Evolutionary conservation across 225 moss, liverwort and hornwort genomes (phyloP).

Genomic region (Asterella californica): DNA sequence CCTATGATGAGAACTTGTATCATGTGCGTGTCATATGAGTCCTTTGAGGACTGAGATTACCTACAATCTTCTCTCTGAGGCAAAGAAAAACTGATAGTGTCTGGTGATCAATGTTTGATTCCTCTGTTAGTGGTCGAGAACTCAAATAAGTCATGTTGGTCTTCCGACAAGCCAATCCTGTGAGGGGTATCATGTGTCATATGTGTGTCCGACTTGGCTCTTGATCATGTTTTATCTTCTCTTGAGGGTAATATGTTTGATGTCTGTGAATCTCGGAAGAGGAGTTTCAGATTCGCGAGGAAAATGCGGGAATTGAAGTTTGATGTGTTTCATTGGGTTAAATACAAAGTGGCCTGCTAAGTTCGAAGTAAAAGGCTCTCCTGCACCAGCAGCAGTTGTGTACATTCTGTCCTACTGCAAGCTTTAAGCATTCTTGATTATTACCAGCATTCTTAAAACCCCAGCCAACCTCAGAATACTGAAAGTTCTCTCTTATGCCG

Average conservation of each 20-base stretch:
- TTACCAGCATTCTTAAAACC: too few species aligned
- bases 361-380: too few species aligned
- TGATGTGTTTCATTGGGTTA: too few species aligned
- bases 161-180: neutral
- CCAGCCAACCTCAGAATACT: too few species aligned
- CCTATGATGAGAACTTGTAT: constrained; percentile 43
- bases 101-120: neutral
- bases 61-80: constrained; percentile 13
- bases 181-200: constrained; percentile 43
- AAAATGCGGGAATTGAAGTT: too few species aligned
- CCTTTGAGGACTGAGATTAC: constrained; percentile 1
- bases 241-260: neutral
- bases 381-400: too few species aligned
- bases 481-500: too few species aligned
- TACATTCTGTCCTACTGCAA: too few species aligned
- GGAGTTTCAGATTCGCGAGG: too few species aligned
- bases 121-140: neutral
- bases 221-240: neutral
- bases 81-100: neutral
- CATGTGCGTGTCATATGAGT: constrained; percentile 56
- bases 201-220: constrained; percentile 30
- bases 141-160: neutral
- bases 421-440: too few species aligned
- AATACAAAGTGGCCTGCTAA: too few species aligned
- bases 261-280: too few species aligned